Conservation (phyloP, 345 rosid genomes). For the Salix exigua region DNA sequence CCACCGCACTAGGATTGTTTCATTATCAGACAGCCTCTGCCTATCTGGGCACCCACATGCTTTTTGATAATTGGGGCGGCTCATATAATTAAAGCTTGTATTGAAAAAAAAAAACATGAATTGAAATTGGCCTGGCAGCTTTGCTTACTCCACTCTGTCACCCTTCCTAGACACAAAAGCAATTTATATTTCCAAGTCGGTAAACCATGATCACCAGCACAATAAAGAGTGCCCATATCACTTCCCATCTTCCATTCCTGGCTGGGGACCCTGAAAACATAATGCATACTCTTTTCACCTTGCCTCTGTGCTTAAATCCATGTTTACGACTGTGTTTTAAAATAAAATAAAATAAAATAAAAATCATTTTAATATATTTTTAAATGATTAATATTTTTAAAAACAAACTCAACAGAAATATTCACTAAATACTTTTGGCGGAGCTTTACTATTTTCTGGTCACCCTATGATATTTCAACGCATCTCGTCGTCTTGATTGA, state of each 20-base stretch:
- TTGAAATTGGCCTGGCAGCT: background rate
- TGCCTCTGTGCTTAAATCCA: slow-evolving; percentile 7
- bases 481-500: background rate
- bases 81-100: background rate
- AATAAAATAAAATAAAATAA: too few species aligned
- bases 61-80: slow-evolving; percentile 9
- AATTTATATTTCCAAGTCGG: background rate
- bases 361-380: too few species aligned
- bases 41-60: slow-evolving; percentile 15
- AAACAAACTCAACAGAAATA: too few species aligned
- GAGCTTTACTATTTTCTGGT: slow-evolving; percentile 9
- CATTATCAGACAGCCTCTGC: slow-evolving; percentile 35
- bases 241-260: background rate
- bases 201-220: too few species aligned
- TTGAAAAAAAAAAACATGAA: background rate
- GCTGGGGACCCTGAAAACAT: slow-evolving; percentile 28
- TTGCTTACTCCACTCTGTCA: too few species aligned
- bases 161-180: too few species aligned
- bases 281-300: slow-evolving; percentile 15
- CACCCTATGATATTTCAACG: background rate
- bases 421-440: too few species aligned
- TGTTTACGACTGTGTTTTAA: too few species aligned
- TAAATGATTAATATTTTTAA: too few species aligned
- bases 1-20: slow-evolving; percentile 78
- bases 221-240: slow-evolving; percentile 12